A percentile compares a stretch with the other conserved stretches of the same genome.
These are phyloP conservation scores for Marvania coccoides DNA, from an alignment of 139 green algal species.

Conservation along the genomic window DNA sequence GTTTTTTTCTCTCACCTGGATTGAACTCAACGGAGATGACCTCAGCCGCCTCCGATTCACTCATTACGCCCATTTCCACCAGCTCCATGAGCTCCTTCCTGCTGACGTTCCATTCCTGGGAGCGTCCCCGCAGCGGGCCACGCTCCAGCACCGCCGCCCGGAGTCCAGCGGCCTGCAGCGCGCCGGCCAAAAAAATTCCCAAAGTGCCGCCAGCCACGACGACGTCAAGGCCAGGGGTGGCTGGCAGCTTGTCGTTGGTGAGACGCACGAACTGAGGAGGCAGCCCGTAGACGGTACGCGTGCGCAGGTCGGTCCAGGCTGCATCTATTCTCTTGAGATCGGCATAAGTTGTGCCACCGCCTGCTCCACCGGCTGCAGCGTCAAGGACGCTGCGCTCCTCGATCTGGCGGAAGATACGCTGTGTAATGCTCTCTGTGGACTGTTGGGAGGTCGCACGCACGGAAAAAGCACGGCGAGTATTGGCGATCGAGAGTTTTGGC, in stretches of 20 bases:
- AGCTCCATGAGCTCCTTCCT: constrained; percentile 68
- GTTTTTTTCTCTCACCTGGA: constrained; percentile 51
- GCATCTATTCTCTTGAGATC: constrained; percentile 61
- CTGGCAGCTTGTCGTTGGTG: background rate
- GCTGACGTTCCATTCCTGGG: constrained; percentile 86
- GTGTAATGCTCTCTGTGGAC: no score
- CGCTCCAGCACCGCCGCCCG: constrained; percentile 87
- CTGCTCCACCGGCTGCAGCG: constrained; percentile 55
- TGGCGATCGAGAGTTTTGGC: no score
- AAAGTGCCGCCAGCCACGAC: constrained; percentile 87
- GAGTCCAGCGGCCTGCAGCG: constrained; percentile 60
- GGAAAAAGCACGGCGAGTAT: no score
- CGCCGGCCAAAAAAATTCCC: constrained; percentile 74
- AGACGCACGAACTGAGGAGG: constrained; percentile 49
- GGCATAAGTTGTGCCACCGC: constrained; percentile 58
- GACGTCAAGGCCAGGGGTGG: constrained; percentile 22
- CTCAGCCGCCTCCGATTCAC: constrained; percentile 55
- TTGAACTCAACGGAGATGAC: constrained; percentile 84
- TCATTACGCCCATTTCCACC: constrained; percentile 64
- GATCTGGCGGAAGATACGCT: constrained; percentile 15
- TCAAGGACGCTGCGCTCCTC: background rate
- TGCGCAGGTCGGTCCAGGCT: constrained; percentile 54
- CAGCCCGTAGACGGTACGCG: constrained; percentile 26
- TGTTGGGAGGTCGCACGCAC: no score
- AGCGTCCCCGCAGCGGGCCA: constrained; percentile 58